Evolutionary conservation across 2,329 filamentous ascomycete species (phyloP), one percentile per base, ranked within the genome.

Genomic region (Fusarium compactum): DNA sequence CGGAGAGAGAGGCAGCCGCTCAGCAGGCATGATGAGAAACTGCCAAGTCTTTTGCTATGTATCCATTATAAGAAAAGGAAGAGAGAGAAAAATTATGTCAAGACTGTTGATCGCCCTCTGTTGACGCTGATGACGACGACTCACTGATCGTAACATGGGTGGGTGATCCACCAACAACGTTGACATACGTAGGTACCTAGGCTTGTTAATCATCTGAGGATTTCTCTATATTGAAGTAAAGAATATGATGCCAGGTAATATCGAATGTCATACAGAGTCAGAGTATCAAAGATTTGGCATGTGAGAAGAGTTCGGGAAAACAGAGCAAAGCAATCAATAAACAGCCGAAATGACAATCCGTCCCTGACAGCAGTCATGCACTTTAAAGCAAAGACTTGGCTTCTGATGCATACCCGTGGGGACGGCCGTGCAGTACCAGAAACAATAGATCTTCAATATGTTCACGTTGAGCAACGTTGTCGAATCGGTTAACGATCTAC

Each of bases 61-160:
- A 52, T 34, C 24, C 24, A 24, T 24, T 24, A 40, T 34, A 27
- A 20, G 24, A 43, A 43, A 38, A n/a, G 18, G 34, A 18, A 38
- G n/a, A 38, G 34, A 38, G 11, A 38, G 4, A 18, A 38, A 52
- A 48, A 47, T 34, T 34, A 46, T 45, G 38, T 34, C 50, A 53
- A 41, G 18, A 30, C n/a, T 45, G 20, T 47, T 41, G 32, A 57
- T 57, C 38, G 9, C 41, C 32, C 20, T 58, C 34, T 32, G 38
- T 43, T 64, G 30, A 48, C 43, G 56, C 43, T 70, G 67, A 70
- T 61, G 67, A 70, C 67, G 67, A 70, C 67, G 67, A 68, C 67
- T 70, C 66, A 46, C 27, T 54, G 41, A 24, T 47, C 30, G 41
- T 40, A 62, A 61, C 63, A 61, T 55, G 63, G 63, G 27, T 60